Evolutionary conservation across 176 grass and related monocot species (phyloP).

Genomic region (Cocos nucifera): DNA sequence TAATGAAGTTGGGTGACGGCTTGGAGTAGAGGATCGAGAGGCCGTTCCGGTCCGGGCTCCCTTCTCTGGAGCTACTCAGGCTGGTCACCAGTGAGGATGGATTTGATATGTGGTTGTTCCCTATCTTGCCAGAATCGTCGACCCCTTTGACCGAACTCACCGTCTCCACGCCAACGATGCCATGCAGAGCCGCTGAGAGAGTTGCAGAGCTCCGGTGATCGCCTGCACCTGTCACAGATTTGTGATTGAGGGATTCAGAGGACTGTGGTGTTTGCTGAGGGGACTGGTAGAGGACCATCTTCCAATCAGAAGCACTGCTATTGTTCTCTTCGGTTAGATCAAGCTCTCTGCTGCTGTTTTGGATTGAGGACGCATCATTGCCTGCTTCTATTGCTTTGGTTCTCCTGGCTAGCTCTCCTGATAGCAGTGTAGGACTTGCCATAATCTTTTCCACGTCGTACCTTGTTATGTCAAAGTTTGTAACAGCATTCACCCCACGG

Average conservation of each 20-base stretch:
- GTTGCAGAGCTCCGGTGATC: slow-evolving; percentile 6
- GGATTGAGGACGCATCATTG: neutral
- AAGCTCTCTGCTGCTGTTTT: slow-evolving; percentile 15
- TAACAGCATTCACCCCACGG: slow-evolving; percentile 81
- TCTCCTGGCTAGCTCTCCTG: slow-evolving; percentile 57
- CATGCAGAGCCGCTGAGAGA: slow-evolving; percentile 14
- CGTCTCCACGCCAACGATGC: slow-evolving; percentile 18
- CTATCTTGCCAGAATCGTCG: slow-evolving; percentile 19
- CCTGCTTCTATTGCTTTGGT: slow-evolving; percentile 29
- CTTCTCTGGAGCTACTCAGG: slow-evolving; percentile 69
- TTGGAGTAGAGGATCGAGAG: slow-evolving; percentile 36
- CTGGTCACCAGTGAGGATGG: slow-evolving; percentile 70
- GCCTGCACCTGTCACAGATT: slow-evolving; percentile 4
- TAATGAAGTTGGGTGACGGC: neutral
- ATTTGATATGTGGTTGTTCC: slow-evolving; percentile 45
- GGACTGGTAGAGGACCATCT: slow-evolving; percentile 45
- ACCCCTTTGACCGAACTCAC: slow-evolving; percentile 15
- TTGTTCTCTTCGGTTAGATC: slow-evolving; percentile 5
- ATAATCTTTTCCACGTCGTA: slow-evolving; percentile 76
- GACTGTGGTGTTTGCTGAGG: slow-evolving; percentile 23
- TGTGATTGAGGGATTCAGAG: slow-evolving; percentile 12
- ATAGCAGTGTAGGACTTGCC: slow-evolving; percentile 59
- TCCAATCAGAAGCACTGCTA: slow-evolving; percentile 27
- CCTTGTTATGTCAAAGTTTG: slow-evolving; percentile 84
- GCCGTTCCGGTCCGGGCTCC: slow-evolving; percentile 38